Evolutionary conservation across 2,329 filamentous ascomycete species (phyloP).

Genomic region (Nemania serpens): DNA sequence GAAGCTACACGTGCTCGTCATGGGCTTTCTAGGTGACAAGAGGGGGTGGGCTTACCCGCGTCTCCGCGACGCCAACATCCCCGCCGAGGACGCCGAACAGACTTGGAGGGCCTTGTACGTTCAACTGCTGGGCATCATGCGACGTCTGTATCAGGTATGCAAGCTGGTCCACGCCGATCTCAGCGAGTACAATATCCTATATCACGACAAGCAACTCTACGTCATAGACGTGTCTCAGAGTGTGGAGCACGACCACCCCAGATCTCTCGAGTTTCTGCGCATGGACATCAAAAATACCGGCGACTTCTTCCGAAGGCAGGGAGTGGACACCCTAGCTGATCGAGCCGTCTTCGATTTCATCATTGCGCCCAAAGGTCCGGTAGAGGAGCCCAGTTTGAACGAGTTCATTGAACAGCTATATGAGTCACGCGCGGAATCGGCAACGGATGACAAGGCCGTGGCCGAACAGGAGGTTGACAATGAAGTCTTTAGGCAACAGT

Average conservation of each 20-base stretch:
- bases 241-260: conserved; percentile 94
- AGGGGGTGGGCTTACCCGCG: conserved; percentile 88
- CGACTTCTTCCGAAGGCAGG: conserved; percentile 88
- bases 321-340: conserved; percentile 80
- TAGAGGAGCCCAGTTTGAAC: conserved; percentile 65
- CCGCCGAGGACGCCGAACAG: conserved; percentile 67
- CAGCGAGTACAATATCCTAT: conserved; percentile 97
- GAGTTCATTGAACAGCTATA: conserved; percentile 70
- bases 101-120: conserved; percentile 81
- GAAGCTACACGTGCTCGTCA: conserved; percentile 92
- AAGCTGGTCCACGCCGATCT: conserved; percentile 92
- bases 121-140: conserved; percentile 86
- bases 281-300: conserved; percentile 99
- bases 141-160: conserved; percentile 90
- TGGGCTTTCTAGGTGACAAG: conserved; percentile 87
- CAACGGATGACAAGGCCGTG: conserved; percentile 54
- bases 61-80: conserved; percentile 81
- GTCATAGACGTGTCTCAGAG: conserved; percentile 98
- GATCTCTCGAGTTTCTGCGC: conserved; percentile 87
- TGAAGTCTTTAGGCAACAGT: conserved; percentile 93
- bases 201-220: conserved; percentile 79
- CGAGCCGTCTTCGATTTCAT: conserved; percentile 85
- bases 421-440: conserved; percentile 55
- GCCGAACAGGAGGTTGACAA: conserved; percentile 77
- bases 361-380: conserved; percentile 62